These are phyloP conservation scores for Boletus rufocinnamomeus DNA, from an alignment of 768 basidiomycete species.

Conservation along the genomic window DNA sequence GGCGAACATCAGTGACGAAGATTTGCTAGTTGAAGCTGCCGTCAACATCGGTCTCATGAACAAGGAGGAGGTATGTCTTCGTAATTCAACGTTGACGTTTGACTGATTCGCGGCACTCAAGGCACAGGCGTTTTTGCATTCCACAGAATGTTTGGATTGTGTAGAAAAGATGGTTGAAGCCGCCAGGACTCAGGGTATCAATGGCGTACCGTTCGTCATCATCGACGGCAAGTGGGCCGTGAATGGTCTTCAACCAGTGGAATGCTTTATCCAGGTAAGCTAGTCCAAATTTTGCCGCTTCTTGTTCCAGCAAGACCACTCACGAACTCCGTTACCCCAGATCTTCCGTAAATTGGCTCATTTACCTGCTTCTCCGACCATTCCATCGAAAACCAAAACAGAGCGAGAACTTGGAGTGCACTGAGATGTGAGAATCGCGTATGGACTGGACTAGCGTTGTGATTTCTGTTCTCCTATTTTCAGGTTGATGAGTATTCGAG, in stretches of 20 bases:
- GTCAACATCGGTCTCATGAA: constrained; percentile 38
- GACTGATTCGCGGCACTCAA: constrained; percentile 10
- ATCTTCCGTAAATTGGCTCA: constrained; percentile 35
- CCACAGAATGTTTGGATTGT: constrained; percentile 39
- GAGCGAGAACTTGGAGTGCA: neutral
- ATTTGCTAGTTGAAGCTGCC: constrained; percentile 39
- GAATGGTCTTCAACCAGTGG: constrained; percentile 44
- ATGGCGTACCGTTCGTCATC: constrained; percentile 53
- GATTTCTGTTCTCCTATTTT: neutral
- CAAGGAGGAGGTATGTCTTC: constrained; percentile 34
- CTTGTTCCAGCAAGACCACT: neutral
- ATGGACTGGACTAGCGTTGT: neutral
- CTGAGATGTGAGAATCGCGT: neutral
- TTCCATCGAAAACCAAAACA: neutral
- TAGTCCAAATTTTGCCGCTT: neutral
- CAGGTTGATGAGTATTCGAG: neutral
- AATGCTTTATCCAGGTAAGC: constrained; percentile 40
- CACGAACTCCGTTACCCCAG: constrained; percentile 1
- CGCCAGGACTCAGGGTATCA: constrained; percentile 44
- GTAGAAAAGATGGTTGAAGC: constrained; percentile 41
- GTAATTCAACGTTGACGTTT: neutral
- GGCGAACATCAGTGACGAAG: constrained; percentile 37
- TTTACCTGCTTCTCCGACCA: constrained; percentile 5
- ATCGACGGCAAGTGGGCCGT: constrained; percentile 48
- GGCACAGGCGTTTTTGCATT: constrained; percentile 42